These are phyloP conservation scores for Pythium rhizo-oryzae DNA, from an alignment of 352 stramenopile genomes.

Conservation along the genomic window DNA sequence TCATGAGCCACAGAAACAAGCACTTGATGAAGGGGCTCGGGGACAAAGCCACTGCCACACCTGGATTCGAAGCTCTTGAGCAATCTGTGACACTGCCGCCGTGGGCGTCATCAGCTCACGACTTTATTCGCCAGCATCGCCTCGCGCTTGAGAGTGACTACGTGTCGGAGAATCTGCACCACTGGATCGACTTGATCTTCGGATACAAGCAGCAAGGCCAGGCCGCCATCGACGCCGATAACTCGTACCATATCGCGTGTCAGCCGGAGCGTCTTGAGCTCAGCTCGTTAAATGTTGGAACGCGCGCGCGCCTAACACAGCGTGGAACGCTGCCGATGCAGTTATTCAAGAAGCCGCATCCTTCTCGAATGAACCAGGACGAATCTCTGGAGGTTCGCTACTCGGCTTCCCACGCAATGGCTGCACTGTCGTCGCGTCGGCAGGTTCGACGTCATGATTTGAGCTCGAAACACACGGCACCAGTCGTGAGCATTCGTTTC, in stretches of 20 bases:
- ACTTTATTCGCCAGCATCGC: slow-evolving; percentile 97
- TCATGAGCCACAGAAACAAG: slow-evolving; percentile 71
- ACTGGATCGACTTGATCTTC: slow-evolving; percentile 99
- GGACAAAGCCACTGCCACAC: slow-evolving; percentile 25
- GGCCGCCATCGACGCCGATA: slow-evolving; percentile 85
- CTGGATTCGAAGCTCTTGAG: slow-evolving; percentile 49
- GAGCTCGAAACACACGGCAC: slow-evolving; percentile 65
- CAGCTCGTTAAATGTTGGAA: slow-evolving; percentile 51
- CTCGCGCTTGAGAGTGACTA: slow-evolving; percentile 98
- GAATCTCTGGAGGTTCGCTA: slow-evolving; percentile 73
- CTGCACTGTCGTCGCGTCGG: slow-evolving; percentile 71
- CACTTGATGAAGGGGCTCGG: slow-evolving; percentile 50
- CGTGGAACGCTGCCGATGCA: slow-evolving; percentile 78
- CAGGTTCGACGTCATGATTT: slow-evolving; percentile 84
- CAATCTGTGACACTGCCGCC: slow-evolving; percentile 92
- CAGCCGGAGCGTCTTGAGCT: slow-evolving; percentile 81
- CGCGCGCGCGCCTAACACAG: slow-evolving; percentile 61
- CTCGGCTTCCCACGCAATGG: slow-evolving; percentile 71
- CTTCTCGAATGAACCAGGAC: slow-evolving; percentile 74
- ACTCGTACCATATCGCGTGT: slow-evolving; percentile 92
- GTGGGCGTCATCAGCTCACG: slow-evolving; percentile 95
- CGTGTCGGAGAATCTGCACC: slow-evolving; percentile 96
- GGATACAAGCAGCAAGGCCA: slow-evolving; percentile 95
- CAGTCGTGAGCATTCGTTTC: slow-evolving; percentile 77
- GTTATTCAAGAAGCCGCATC: slow-evolving; percentile 78